Evolutionary conservation across 192 early-diverging fungal genomes (phyloP).

Genomic region (Entrophospora sp.): DNA sequence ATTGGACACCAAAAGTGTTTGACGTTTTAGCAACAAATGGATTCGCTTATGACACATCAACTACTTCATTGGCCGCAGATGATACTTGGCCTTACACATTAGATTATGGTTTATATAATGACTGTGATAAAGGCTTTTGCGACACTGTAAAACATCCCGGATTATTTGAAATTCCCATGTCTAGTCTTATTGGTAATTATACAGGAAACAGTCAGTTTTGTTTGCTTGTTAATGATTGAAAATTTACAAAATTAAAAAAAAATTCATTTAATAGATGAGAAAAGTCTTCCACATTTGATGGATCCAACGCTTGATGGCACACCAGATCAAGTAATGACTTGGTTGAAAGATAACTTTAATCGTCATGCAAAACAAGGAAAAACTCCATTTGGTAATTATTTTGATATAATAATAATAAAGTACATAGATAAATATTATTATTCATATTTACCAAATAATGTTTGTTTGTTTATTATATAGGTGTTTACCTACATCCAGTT

Average conservation of each 20-base stretch:
- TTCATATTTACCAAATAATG: neutral
- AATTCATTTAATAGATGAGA: neutral
- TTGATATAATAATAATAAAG: neutral
- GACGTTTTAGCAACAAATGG: conserved; percentile 33
- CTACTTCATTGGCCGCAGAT: conserved; percentile 36
- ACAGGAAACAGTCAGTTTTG: neutral
- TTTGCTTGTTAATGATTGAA: neutral
- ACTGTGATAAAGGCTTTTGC: conserved; percentile 49
- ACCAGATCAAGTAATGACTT: conserved; percentile 27
- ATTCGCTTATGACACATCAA: conserved; percentile 49
- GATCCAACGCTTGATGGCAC: conserved; percentile 43
- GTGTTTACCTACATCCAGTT: conserved; percentile 30
- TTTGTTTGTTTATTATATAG: too few species aligned
- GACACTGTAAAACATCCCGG: conserved; percentile 37
- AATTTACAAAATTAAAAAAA: neutral
- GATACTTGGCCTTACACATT: conserved; percentile 61
- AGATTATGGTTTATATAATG: conserved; percentile 53
- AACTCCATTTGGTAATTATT: conserved; percentile 44
- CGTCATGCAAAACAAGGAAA: conserved; percentile 43
- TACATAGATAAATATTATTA: neutral
- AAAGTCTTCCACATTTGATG: conserved; percentile 26
- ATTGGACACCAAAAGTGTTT: conserved; percentile 41
- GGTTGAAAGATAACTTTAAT: conserved; percentile 48
- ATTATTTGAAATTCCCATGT: conserved; percentile 63
- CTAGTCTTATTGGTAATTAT: conserved; percentile 38